Evolutionary conservation across 2,329 filamentous ascomycete species (phyloP).

Genomic region (Mollisia scopiformis): DNA sequence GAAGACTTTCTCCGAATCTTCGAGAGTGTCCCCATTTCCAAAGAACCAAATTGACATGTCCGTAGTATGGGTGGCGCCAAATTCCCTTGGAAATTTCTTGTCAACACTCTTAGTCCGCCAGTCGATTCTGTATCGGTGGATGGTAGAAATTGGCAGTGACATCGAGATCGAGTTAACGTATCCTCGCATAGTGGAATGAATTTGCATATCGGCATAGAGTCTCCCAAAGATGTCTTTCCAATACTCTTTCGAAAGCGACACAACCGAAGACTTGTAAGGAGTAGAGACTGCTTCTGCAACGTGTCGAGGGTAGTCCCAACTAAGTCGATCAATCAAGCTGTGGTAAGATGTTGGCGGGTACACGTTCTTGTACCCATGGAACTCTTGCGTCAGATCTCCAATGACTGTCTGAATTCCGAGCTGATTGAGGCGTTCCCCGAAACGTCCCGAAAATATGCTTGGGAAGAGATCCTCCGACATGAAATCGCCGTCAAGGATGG

Average conservation of each 20-base stretch:
- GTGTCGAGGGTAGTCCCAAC: conserved; percentile 24
- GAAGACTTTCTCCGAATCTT: conserved; percentile 7
- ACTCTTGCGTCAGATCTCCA: conserved; percentile 25
- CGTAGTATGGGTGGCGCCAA: conserved; percentile 20
- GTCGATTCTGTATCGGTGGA: conserved; percentile 23
- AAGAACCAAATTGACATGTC: conserved; percentile 25
- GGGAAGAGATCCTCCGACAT: conserved; percentile 18
- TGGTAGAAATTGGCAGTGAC: conserved; percentile 6
- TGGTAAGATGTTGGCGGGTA: conserved; percentile 20
- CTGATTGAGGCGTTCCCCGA: conserved; percentile 17
- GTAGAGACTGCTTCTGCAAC: conserved; percentile 9
- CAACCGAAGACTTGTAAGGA: not conserved
- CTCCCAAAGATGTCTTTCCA: conserved; percentile 23
- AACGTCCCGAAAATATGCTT: conserved; percentile 14
- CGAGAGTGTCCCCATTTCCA: conserved; percentile 21
- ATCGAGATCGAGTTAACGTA: conserved; percentile 12
- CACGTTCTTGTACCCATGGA: conserved; percentile 18
- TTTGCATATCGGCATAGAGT: conserved; percentile 23
- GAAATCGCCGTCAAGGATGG: conserved; percentile 19
- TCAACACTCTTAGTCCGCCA: conserved; percentile 21
- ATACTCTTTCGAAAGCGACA: not conserved
- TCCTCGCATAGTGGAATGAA: conserved; percentile 24
- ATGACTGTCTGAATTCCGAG: conserved; percentile 22
- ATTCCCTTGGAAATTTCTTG: conserved; percentile 10
- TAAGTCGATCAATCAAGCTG: conserved; percentile 15